Evolutionary conservation across 106 monocot species (phyloP).

Genomic region (Allium cepa): DNA sequence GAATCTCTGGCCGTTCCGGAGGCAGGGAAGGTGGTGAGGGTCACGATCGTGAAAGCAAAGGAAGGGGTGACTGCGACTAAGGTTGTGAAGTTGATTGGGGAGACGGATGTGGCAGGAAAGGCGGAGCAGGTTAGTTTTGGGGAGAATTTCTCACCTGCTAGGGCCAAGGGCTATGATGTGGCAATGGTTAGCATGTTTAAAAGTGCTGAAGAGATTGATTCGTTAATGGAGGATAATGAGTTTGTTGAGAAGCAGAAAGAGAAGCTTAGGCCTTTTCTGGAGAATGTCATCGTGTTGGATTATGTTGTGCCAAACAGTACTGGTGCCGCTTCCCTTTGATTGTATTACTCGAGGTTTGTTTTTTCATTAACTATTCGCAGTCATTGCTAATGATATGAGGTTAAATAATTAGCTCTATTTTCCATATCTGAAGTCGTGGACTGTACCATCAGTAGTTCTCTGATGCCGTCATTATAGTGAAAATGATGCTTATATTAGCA

Average conservation of each 20-base stretch:
- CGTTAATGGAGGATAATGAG: conserved; percentile 20
- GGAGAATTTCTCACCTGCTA: conserved; percentile 82
- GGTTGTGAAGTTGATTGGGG: background rate
- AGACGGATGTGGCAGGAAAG: background rate
- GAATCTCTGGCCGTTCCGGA: background rate
- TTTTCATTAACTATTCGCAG: background rate
- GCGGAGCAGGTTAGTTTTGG: conserved; percentile 46
- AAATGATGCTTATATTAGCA: too few relatives aligned
- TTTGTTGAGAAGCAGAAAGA: conserved; percentile 48
- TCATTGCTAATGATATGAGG: too few relatives aligned
- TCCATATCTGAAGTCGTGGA: too few relatives aligned
- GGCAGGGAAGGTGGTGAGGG: conserved; percentile 35
- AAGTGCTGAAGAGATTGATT: conserved; percentile 46
- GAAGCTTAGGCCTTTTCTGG: conserved; percentile 57
- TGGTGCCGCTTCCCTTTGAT: conserved; percentile 23
- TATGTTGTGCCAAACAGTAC: conserved; percentile 32
- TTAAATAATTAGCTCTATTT: too few relatives aligned
- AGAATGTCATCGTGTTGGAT: conserved; percentile 59
- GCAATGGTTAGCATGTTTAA: conserved; percentile 56
- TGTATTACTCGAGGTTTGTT: background rate
- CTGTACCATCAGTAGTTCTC: too few relatives aligned
- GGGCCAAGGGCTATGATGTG: conserved; percentile 76
- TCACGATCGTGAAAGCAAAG: conserved; percentile 65
- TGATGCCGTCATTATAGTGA: too few relatives aligned
- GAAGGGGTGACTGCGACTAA: conserved; percentile 18